phyloP scores from a whole-genome alignment of 192 early-diverging fungal species.

The Coemansia sp. region DNA sequence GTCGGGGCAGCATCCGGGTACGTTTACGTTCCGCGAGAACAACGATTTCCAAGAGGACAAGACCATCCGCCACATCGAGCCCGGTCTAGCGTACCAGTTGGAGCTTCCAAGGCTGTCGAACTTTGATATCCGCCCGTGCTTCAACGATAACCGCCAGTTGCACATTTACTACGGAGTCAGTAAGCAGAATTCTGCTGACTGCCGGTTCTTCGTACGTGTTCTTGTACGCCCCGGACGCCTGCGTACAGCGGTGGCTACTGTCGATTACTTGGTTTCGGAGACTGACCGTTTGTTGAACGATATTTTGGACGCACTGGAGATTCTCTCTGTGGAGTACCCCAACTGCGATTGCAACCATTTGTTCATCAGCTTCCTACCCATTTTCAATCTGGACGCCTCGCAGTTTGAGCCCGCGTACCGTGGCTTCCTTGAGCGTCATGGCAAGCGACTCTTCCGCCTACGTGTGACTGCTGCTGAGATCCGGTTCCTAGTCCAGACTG shows the following conservation, averaged over 20 bases:
- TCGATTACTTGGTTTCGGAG: slow-evolving; percentile 94
- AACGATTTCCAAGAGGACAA: slow-evolving; percentile 85
- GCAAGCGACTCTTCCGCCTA: slow-evolving; percentile 91
- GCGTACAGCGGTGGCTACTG: slow-evolving; percentile 77
- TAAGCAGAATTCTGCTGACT: slow-evolving; percentile 94
- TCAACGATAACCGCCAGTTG: slow-evolving; percentile 92
- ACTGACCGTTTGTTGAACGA: slow-evolving; percentile 92
- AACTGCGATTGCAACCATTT: slow-evolving; percentile 99
- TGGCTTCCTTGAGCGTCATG: slow-evolving; percentile 92
- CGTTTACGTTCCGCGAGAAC: slow-evolving; percentile 96
- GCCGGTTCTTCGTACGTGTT: slow-evolving; percentile 97
- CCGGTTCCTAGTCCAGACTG: slow-evolving; percentile 87
- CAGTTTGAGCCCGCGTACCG: slow-evolving; percentile 83
- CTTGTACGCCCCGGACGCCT: slow-evolving; percentile 92
- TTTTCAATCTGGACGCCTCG: slow-evolving; percentile 84
- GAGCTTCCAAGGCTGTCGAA: slow-evolving; percentile 90
- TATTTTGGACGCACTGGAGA: slow-evolving; percentile 93
- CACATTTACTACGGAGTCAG: slow-evolving; percentile 95
- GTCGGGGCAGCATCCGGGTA: slow-evolving; percentile 81
- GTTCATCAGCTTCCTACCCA: slow-evolving; percentile 98
- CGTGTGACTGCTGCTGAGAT: slow-evolving; percentile 97
- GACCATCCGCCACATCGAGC: slow-evolving; percentile 98
- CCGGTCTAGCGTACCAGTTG: slow-evolving; percentile 96
- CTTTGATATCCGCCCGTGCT: slow-evolving; percentile 96
- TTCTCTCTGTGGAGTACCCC: slow-evolving; percentile 86